Percentiles rank a stretch among this genome's conserved stretches.
Conservation (phyloP, 192 early-diverging fungal genomes). For the Coemansia sp. region DNA sequence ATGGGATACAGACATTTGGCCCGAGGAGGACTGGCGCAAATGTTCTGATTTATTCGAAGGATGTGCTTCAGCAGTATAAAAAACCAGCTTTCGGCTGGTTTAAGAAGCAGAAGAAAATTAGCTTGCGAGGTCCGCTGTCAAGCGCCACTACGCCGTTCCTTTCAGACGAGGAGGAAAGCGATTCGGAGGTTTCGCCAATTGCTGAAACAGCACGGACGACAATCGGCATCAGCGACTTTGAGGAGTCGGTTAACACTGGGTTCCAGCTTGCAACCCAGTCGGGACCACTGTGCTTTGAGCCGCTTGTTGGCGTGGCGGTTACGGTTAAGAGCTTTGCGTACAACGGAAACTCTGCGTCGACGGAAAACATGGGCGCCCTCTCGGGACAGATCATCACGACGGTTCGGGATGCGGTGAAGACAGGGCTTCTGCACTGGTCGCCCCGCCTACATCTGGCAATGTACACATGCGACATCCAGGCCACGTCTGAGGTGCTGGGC, state of each 20-base stretch:
- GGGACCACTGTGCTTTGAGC: conserved; percentile 94
- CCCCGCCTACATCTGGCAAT: conserved; percentile 93
- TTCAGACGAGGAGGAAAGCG: conserved; percentile 28
- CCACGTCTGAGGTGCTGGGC: conserved; percentile 91
- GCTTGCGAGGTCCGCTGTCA: conserved; percentile 14
- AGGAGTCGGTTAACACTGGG: conserved; percentile 79
- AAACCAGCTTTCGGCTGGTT: conserved; percentile 33
- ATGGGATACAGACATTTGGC: conserved; percentile 41
- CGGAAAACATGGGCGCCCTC: conserved; percentile 16
- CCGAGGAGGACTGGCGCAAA: conserved; percentile 40
- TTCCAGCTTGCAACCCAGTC: conserved; percentile 90
- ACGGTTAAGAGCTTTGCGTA: conserved; percentile 36
- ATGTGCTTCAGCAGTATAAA: conserved; percentile 28
- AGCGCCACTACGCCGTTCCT: conserved; percentile 34
- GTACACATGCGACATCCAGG: conserved; percentile 97
- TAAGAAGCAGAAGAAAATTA: conserved; percentile 11
- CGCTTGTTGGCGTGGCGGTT: conserved; percentile 75
- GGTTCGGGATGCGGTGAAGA: conserved; percentile 76
- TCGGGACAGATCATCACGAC: conserved; percentile 87
- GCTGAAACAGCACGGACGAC: conserved; percentile 14
- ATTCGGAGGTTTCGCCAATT: conserved; percentile 7
- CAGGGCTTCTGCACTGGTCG: conserved; percentile 90
- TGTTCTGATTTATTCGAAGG: conserved; percentile 45
- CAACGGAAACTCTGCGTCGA: conserved; percentile 6
- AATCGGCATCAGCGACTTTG: conserved; percentile 63